Conservation (phyloP, 495 filamentous ascomycete genomes). For the Neohortaea acidophila region DNA sequence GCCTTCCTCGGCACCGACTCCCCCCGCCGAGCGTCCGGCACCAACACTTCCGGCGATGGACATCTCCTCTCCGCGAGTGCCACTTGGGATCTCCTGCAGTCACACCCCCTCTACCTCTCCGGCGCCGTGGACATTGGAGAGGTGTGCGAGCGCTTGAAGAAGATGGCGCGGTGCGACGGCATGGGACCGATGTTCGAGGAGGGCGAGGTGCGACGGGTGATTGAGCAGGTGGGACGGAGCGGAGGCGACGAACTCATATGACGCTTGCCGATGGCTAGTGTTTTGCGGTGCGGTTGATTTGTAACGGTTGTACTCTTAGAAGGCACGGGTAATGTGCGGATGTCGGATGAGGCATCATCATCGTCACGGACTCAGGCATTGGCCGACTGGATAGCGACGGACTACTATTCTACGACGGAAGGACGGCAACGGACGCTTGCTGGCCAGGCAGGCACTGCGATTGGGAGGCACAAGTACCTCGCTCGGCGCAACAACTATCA, state of each 20-base stretch:
- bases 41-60: slow-evolving; percentile 15
- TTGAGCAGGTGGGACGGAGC: slow-evolving; percentile 47
- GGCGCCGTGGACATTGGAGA: slow-evolving; percentile 74
- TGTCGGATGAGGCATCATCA: too few species aligned
- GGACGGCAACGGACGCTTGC: too few species aligned
- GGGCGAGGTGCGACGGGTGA: slow-evolving; percentile 51
- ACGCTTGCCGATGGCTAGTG: too few species aligned
- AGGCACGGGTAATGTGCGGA: too few species aligned
- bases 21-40: slow-evolving; percentile 50
- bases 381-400: too few species aligned
- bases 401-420: too few species aligned
- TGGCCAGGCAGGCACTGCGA: too few species aligned
- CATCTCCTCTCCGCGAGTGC: slow-evolving; percentile 58
- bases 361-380: too few species aligned
- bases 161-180: slow-evolving; percentile 71
- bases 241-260: slow-evolving; percentile 28
- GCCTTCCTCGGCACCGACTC: slow-evolving; percentile 41
- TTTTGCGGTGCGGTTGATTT: too few species aligned
- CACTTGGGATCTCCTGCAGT: slow-evolving; percentile 84
- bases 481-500: too few species aligned
- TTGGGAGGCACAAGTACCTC: too few species aligned
- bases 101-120: slow-evolving; percentile 59
- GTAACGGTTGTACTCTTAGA: too few species aligned
- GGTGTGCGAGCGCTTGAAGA: slow-evolving; percentile 61
- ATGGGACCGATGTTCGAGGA: slow-evolving; percentile 84